Evolutionary conservation across 208 protist genomes (phyloP), one percentile per base, ranked within the genome.

Genomic region (Crithidia thermophila): DNA sequence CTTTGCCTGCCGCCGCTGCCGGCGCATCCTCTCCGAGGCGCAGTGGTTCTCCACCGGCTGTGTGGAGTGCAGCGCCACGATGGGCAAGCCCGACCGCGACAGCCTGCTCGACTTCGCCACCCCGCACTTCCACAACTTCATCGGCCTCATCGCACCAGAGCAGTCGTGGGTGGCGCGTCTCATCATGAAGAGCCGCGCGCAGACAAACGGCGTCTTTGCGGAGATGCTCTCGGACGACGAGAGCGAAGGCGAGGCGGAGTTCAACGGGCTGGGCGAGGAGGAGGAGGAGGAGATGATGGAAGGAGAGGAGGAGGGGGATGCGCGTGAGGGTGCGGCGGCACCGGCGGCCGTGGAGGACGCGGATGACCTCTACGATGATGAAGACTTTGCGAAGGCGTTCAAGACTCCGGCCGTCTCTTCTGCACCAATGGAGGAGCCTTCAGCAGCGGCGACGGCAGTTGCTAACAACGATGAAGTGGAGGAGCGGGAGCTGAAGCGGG

Each of bases 101-200:
- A 88, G 81, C 39, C 52, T 96, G 10, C 65, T 81, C 27, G 88
- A 94, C 46, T 82, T 84, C 43, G 81, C 88, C 9, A 94, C 88
- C n/a, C 61, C 84, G 5, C 79, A 93, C 40, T 96, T 94, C 51
- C 69, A 83, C 33, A 91, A 94, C 62, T 96, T 92, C 34, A 71
- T 96, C 51, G 91, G 91, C 11, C 80, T 96, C 20, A 85, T 96
- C 21, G 91, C 79, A 0, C 84, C 91, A 0, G 79, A 84, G 47
- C 77, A 88, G 67, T 94, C 88, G 46, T 96, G 91, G 91, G 85
- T 96, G 31, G 88, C 85, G 25, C 79, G 91, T 11, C 58, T 94
- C 3, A 96, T 96, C 66, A 79, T 82, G 23, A 84, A 85, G 63
- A 60, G 33, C 25, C 43, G 47, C 21, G 34, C 47, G 7, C 46